A percentile compares a stretch with the other conserved stretches of the same genome.
Conservation (phyloP, 306 rosid species). For the Dalbergia cochinchinensis region DNA sequence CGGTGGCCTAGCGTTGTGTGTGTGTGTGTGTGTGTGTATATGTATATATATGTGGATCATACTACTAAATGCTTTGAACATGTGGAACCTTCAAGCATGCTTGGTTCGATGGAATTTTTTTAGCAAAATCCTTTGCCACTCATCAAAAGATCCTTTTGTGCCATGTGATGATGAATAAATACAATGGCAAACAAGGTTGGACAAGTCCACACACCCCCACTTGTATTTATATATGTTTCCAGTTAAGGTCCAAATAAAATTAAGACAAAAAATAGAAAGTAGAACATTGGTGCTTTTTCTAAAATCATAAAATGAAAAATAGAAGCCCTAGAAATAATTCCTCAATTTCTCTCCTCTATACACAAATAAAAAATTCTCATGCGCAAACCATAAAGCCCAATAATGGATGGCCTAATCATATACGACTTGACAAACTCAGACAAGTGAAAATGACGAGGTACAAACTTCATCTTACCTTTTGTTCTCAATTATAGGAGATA, state of each 20-base stretch:
- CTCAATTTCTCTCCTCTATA: not conserved
- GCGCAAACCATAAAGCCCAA: conserved; percentile 9
- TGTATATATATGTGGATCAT: too few species aligned
- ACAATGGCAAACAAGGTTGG: not conserved
- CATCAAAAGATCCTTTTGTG: conserved; percentile 4
- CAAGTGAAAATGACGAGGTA: not conserved
- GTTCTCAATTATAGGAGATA: not conserved
- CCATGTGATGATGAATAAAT: conserved; percentile 40
- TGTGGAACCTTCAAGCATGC: conserved; percentile 25
- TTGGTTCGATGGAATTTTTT: not conserved
- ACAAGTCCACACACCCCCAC: conserved; percentile 4
- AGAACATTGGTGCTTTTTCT: not conserved
- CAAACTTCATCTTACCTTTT: not conserved
- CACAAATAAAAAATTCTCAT: not conserved
- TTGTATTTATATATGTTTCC: not conserved
- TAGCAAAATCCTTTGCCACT: not conserved
- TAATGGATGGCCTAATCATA: conserved; percentile 18
- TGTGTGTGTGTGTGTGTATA: too few species aligned
- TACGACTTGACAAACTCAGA: not conserved
- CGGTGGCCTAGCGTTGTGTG: conserved; percentile 21
- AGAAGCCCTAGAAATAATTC: not conserved
- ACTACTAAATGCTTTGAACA: conserved; percentile 30
- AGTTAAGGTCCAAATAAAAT: conserved; percentile 16
- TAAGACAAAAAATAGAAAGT: not conserved
- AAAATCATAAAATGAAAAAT: not conserved